Conservation (phyloP, 2,329 filamentous ascomycete species). For the Xylariaceae sp. region DNA sequence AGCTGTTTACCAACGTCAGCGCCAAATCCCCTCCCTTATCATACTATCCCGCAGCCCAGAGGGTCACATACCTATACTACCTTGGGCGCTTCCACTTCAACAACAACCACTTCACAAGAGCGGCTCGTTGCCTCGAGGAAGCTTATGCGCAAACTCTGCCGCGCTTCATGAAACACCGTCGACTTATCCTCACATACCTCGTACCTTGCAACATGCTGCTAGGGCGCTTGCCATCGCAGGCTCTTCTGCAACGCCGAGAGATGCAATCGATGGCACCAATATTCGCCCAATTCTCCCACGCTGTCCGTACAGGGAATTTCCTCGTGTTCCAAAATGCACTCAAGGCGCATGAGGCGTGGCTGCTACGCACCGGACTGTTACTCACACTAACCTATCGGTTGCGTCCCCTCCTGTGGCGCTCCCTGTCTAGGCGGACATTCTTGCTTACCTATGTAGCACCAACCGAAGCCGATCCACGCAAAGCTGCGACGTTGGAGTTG, state of each 20-base stretch:
- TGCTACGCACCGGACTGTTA: constrained; percentile 69
- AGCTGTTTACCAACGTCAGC: constrained; percentile 84
- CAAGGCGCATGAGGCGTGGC: constrained; percentile 61
- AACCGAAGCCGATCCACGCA: constrained; percentile 47
- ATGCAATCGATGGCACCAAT: constrained; percentile 57
- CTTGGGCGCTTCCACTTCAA: constrained; percentile 85
- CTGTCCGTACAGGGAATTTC: constrained; percentile 71
- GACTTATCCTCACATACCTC: constrained; percentile 76
- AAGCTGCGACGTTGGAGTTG: constrained; percentile 71
- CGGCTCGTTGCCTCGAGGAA: constrained; percentile 67
- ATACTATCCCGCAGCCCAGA: constrained; percentile 77
- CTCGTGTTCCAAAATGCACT: constrained; percentile 66
- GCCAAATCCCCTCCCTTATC: constrained; percentile 75
- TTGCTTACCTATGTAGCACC: constrained; percentile 70
- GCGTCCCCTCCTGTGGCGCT: constrained; percentile 78
- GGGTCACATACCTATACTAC: constrained; percentile 92
- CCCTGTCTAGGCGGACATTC: constrained; percentile 72
- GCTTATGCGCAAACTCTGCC: constrained; percentile 68
- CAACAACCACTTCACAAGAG: constrained; percentile 75
- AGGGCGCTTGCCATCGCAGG: constrained; percentile 69
- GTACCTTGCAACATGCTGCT: constrained; percentile 78
- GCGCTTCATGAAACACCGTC: constrained; percentile 64
- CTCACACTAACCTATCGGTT: constrained; percentile 71
- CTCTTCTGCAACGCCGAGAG: constrained; percentile 65
- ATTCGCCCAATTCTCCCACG: constrained; percentile 67